phyloP scores from a whole-genome alignment of 2,329 filamentous ascomycete genomes.

The Claviceps humidiphila region DNA sequence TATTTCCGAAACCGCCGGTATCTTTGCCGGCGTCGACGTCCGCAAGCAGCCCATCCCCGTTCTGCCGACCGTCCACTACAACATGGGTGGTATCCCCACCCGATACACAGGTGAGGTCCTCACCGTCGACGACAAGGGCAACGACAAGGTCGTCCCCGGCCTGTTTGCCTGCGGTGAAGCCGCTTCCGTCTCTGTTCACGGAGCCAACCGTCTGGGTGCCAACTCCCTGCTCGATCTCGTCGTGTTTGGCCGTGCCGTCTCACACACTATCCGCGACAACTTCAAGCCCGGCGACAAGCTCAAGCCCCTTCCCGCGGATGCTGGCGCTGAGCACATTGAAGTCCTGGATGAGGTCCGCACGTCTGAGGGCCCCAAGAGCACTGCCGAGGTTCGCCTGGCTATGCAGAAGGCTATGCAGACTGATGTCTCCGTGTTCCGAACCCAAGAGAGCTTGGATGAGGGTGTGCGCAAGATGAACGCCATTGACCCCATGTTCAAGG shows the following conservation, averaged over 20 bases:
- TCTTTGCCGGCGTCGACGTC: conserved; percentile 95
- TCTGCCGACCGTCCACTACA: conserved; percentile 95
- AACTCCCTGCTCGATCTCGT: conserved; percentile 97
- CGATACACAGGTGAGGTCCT: conserved; percentile 95
- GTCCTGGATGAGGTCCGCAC: conserved; percentile 77
- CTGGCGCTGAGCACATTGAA: conserved; percentile 75
- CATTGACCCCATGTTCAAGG: conserved; percentile 65
- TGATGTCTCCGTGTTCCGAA: conserved; percentile 93
- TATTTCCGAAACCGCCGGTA: conserved; percentile 96
- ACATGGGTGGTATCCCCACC: conserved; percentile 98
- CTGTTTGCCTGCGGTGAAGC: conserved; percentile 95
- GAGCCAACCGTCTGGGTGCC: conserved; percentile 92
- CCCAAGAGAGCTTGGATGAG: conserved; percentile 83
- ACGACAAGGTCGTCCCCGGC: conserved; percentile 88
- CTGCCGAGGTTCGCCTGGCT: conserved; percentile 71
- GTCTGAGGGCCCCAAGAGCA: conserved; percentile 72
- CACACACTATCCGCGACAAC: conserved; percentile 92
- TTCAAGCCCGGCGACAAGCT: conserved; percentile 72
- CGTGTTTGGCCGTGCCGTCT: conserved; percentile 94
- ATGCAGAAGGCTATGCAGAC: conserved; percentile 99
- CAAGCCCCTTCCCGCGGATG: conserved; percentile 69
- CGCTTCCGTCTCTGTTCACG: conserved; percentile 94
- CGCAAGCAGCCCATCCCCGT: conserved; percentile 95
- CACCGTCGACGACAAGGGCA: conserved; percentile 70
- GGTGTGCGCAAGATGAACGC: conserved; percentile 79